These are phyloP conservation scores for Herpetomonas tarakana DNA, from an alignment of 208 protist genomes.

Conservation along the genomic window DNA sequence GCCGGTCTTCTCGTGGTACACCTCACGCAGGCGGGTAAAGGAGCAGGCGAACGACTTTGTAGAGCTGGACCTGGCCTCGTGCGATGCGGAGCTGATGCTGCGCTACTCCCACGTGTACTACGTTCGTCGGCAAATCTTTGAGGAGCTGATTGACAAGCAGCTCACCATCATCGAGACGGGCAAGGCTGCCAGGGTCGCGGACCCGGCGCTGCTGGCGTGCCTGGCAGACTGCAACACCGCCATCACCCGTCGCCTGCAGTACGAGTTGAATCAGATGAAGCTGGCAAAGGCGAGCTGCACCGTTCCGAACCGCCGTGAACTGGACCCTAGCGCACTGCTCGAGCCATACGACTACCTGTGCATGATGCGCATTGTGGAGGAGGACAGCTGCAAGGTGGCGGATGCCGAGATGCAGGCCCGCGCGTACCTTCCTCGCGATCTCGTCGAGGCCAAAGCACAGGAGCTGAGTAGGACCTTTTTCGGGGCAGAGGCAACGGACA, in stretches of 20 bases:
- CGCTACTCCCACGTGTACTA: slow-evolving; percentile 89
- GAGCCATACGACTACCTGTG: slow-evolving; percentile 78
- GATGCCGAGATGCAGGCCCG: slow-evolving; percentile 81
- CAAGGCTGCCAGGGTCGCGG: slow-evolving; percentile 56
- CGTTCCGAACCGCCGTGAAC: slow-evolving; percentile 65
- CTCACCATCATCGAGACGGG: slow-evolving; percentile 78
- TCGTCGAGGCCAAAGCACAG: slow-evolving; percentile 49
- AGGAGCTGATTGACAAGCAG: slow-evolving; percentile 76
- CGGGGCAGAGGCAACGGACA: slow-evolving; percentile 2
- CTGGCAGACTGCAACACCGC: slow-evolving; percentile 45
- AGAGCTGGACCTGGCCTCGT: slow-evolving; percentile 83
- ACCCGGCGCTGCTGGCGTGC: slow-evolving; percentile 52
- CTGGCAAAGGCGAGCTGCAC: slow-evolving; percentile 47
- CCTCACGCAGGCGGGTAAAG: slow-evolving; percentile 77
- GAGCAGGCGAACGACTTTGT: slow-evolving; percentile 89
- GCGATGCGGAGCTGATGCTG: slow-evolving; percentile 78
- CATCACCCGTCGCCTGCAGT: slow-evolving; percentile 44
- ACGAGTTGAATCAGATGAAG: slow-evolving; percentile 58
- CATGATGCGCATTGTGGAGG: slow-evolving; percentile 89
- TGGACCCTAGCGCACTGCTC: slow-evolving; percentile 60
- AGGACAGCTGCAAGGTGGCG: slow-evolving; percentile 45
- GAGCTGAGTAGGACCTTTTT: slow-evolving; percentile 51
- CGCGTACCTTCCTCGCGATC: slow-evolving; percentile 59
- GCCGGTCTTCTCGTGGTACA: slow-evolving; percentile 83
- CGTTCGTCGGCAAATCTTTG: slow-evolving; percentile 67